These are phyloP conservation scores for Vitis hybrid DNA, from an alignment of 177 flowering plant species.

Conservation along the genomic window DNA sequence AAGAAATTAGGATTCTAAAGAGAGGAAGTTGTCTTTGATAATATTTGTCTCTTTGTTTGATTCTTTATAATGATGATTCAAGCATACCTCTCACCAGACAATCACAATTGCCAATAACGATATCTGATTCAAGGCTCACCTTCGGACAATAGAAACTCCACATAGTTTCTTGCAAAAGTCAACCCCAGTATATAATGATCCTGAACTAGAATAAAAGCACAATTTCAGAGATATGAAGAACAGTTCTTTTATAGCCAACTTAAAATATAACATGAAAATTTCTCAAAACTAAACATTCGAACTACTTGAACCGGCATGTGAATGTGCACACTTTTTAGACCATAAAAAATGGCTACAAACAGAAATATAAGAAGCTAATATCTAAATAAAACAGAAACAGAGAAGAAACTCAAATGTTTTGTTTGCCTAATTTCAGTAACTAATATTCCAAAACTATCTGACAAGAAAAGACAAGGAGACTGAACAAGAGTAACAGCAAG, in stretches of 20 bases:
- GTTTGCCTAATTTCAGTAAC: too few relatives aligned
- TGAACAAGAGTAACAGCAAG: not conserved
- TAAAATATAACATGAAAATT: not conserved
- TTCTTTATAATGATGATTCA: too few relatives aligned
- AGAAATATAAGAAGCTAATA: too few relatives aligned
- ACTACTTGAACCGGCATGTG: not conserved
- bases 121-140: conserved; percentile 57
- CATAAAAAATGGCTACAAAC: too few relatives aligned
- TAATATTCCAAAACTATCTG: too few relatives aligned
- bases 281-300: conserved; percentile 3
- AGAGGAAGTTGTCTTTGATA: too few relatives aligned
- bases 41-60: too few relatives aligned
- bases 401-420: too few relatives aligned
- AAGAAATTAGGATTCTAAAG: not conserved
- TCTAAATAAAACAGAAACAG: too few relatives aligned
- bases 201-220: conserved; percentile 38
- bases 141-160: conserved; percentile 96
- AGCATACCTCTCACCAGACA: not conserved
- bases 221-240: conserved; percentile 2
- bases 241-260: not conserved
- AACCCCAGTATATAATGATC: conserved; percentile 90
- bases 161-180: conserved; percentile 98
- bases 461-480: too few relatives aligned
- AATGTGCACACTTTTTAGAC: too few relatives aligned
- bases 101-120: conserved; percentile 8